Evolutionary conservation across 2,329 filamentous ascomycete species (phyloP), one percentile per base, ranked within the genome.

Genomic region (Fusarium armeniacum): DNA sequence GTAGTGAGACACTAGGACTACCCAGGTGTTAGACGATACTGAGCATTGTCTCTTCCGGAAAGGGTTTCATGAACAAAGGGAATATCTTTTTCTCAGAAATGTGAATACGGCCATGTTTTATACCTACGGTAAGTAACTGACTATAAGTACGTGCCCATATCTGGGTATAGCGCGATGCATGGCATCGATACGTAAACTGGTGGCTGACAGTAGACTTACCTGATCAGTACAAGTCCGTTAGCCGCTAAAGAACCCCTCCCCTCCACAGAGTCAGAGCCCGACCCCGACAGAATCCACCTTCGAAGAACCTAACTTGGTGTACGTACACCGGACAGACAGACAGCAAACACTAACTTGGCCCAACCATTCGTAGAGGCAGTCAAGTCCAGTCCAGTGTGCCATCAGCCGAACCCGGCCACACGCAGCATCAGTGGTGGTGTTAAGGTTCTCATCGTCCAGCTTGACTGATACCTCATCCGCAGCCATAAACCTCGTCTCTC

Each of bases 371-470:
- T 32, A 15, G 22, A 61, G 40, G 60, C 24, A 26, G 40, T 43
- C 40, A 22, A 18, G 36, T 40, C 16, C 16, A 46, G 55, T 43
- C 26, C 35, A 36, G 36, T 51, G 30, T 50, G 33, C 24, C 30
- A 35, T 69, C 67, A 73, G 65, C 69, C 71, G 53, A 62, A 65
- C 67, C 70, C 55, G 67, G 70, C 69, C 71, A 70, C 71, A 60
- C 62, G 64, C 58, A 70, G 40, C 56, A 28, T 56, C 46, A 41
- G 46, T 46, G 41, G 46, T 62, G 59, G 50, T 64, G 43, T 55
- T 26, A 55, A 57, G 49, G 43, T 46, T 36, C 32, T 49, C 30
- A 55, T 38, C 41, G 38, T 45, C 20, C 41, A 41, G 58, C 60
- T 66, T 57, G 55, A 35, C 40, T 57, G 55, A 30, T 44, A 52